Percentiles rank a stretch among this genome's conserved stretches.
phyloP scores from a whole-genome alignment of 495 filamentous ascomycete species.

The Penicillium atrosanguineum region DNA sequence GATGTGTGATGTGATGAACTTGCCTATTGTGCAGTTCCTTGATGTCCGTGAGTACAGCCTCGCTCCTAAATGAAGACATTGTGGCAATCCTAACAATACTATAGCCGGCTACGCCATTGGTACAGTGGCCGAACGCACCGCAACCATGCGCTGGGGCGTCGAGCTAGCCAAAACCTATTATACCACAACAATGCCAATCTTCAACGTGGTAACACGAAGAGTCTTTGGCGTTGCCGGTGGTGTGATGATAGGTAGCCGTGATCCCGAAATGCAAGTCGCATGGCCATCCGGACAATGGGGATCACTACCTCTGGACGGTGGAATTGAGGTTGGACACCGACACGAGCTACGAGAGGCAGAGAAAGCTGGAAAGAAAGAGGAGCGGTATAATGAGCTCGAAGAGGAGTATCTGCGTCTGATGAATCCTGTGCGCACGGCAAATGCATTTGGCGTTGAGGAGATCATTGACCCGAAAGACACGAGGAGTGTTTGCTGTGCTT shows the following conservation, averaged over 20 bases:
- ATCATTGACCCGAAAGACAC: slow-evolving; percentile 61
- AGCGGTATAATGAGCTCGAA: slow-evolving; percentile 52
- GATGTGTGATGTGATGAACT: slow-evolving; percentile 62
- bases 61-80: background rate
- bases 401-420: slow-evolving; percentile 58
- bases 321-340: slow-evolving; percentile 60
- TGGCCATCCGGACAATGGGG: slow-evolving; percentile 65
- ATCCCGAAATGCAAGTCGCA: slow-evolving; percentile 57
- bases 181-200: slow-evolving; percentile 57
- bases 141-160: slow-evolving; percentile 62
- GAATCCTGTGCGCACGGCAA: slow-evolving; percentile 63
- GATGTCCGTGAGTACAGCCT: slow-evolving; percentile 47
- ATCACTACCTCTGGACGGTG: slow-evolving; percentile 56
- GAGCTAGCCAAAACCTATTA: slow-evolving; percentile 58
- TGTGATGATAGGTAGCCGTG: slow-evolving; percentile 58
- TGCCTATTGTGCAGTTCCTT: slow-evolving; percentile 61
- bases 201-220: slow-evolving; percentile 56
- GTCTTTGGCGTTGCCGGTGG: slow-evolving; percentile 61
- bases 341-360: slow-evolving; percentile 56
- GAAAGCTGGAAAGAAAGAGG: slow-evolving; percentile 45
- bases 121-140: slow-evolving; percentile 58
- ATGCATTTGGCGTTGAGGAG: slow-evolving; percentile 63
- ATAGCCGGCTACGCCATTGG: slow-evolving; percentile 60
- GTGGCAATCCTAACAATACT: background rate
- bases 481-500: slow-evolving; percentile 49